Evolutionary conservation across 73 alveolate genomes (phyloP).

Genomic region (Tetrahymena elliotti): DNA sequence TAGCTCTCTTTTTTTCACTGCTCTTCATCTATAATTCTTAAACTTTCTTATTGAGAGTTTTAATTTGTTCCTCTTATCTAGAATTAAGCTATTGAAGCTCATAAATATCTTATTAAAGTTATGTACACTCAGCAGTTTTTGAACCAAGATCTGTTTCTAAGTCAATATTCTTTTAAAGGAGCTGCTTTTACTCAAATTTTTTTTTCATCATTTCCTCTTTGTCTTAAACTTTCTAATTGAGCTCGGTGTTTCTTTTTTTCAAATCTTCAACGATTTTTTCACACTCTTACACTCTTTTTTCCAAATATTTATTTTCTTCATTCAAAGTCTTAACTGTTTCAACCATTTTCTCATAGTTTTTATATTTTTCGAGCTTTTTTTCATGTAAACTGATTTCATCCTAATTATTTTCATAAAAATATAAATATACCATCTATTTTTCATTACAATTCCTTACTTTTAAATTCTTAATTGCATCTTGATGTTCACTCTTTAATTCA

Average conservation of each 20-base stretch:
- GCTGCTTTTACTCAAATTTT: not conserved
- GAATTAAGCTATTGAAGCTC: not conserved
- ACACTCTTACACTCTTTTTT: not conserved
- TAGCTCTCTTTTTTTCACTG: not conserved
- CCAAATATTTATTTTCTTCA: not conserved
- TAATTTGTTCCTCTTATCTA: not conserved
- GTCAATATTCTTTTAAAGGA: not conserved
- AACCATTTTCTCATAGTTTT: not conserved
- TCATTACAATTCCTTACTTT: no score
- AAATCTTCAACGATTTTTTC: not conserved
- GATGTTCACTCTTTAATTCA: not conserved
- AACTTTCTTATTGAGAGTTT: not conserved
- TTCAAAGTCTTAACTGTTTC: not conserved
- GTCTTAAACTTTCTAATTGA: not conserved
- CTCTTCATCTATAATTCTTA: not conserved
- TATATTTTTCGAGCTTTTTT: not conserved
- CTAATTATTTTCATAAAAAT: no score
- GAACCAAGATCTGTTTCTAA: not conserved
- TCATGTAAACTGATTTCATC: not conserved
- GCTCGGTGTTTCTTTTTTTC: not conserved
- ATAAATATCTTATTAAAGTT: not conserved
- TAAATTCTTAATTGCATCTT: not conserved
- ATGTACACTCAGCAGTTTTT: not conserved
- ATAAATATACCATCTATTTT: no score
- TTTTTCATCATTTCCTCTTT: not conserved